Base-by-base conservation (phyloP, 192 early-diverging fungal species). In the Podila minutissima region DNA sequence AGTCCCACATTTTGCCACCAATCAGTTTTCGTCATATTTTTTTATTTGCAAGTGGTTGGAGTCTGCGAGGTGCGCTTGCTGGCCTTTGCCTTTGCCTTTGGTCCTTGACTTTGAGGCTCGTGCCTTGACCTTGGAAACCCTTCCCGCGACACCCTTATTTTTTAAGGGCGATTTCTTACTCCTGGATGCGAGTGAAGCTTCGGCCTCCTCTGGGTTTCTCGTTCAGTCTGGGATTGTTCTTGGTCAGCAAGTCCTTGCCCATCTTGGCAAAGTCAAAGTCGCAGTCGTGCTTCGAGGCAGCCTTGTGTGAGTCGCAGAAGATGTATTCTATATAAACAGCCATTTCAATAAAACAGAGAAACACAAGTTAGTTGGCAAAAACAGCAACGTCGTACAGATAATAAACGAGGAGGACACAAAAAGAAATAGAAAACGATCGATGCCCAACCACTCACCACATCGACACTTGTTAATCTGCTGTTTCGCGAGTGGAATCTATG, bases 391-490 rank as follows among this genome's bases (percentile, higher is more conserved):
- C 12, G 41, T 41, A 46, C 13, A 46, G 41, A 46, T 46, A 17
- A 46, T 3, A 46, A 46, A 41, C 9, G 7, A 13, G 3, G 15
- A 71, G 2, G 26, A 9, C 0, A 4, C 10, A 20, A 22, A 26
- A 53, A 33, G 51, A 59, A 66, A 29, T 3, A 29, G 29, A 29
- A 29, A 29, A 29, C 29, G 29, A 33, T 33, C 6, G 33, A 33
- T 33, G 33, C 33, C 37, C 50, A 51, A 33, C 8, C 53, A 17
- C 71, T 75, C 72, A 85, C 84, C 84, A 82, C 93, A 95, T 59
- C 92, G 86, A 75, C 93, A 95, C 69, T 89, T 92, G 86, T 93
- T 95, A 62, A 89, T 91, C 17, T 89, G 86, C 77, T 95, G 92
- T 74, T 95, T 93, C 35, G 91, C 90, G 20, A 93, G 87, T 64